These are phyloP conservation scores for Colletotrichum brevisporum DNA, from an alignment of 2,329 filamentous ascomycete genomes.

Conservation along the genomic window DNA sequence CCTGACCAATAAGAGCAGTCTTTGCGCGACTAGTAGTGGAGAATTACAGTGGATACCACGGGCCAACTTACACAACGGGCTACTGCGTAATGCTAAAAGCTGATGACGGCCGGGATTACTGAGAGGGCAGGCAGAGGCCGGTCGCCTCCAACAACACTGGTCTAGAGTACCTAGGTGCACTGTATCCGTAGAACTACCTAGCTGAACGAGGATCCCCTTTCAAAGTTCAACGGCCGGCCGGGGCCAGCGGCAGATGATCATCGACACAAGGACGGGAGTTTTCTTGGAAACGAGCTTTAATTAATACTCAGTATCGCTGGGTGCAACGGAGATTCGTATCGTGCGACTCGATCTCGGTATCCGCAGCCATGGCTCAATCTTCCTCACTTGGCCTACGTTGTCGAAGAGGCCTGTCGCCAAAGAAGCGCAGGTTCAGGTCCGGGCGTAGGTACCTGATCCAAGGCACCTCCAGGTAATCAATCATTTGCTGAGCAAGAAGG, in stretches of 20 bases:
- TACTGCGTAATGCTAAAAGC: slow-evolving; percentile 1
- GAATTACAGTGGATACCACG: slow-evolving; percentile 9
- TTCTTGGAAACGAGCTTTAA: background rate
- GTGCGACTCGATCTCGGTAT: background rate
- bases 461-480: too few relatives aligned
- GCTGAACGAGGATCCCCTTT: too few relatives aligned
- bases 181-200: too few relatives aligned
- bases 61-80: slow-evolving; percentile 15
- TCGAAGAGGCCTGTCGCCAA: background rate
- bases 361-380: background rate
- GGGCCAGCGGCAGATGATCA: slow-evolving; percentile 31
- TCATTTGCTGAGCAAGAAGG: too few relatives aligned
- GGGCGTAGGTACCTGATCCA: too few relatives aligned
- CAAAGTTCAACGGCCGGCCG: background rate
- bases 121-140: background rate
- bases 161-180: too few relatives aligned
- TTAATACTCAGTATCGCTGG: background rate
- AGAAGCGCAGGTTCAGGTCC: too few relatives aligned
- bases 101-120: background rate
- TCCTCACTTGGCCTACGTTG: background rate
- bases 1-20: slow-evolving; percentile 7
- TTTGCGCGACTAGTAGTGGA: slow-evolving; percentile 2
- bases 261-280: slow-evolving; percentile 17
- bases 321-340: background rate
- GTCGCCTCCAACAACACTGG: too few relatives aligned